phyloP scores from a whole-genome alignment of 1,139 yeast species.

The Nakaseomyces uthaithaninus region DNA sequence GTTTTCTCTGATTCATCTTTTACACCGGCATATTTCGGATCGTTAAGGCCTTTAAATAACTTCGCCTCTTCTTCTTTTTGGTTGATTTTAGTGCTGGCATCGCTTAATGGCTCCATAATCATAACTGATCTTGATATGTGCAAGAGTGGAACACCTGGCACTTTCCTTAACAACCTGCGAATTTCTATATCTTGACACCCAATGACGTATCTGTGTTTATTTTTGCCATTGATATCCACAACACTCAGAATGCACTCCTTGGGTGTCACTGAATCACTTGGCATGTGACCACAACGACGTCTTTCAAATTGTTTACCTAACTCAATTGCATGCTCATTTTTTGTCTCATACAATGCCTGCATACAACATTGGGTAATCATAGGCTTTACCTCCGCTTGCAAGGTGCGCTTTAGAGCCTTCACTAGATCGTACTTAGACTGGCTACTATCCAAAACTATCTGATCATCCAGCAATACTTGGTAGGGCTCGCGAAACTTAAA shows the following conservation, averaged over 20 bases:
- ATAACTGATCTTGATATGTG: constrained; percentile 86
- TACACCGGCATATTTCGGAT: constrained; percentile 30
- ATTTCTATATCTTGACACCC: constrained; percentile 73
- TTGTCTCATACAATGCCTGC: constrained; percentile 67
- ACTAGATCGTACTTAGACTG: constrained; percentile 61
- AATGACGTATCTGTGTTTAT: constrained; percentile 83
- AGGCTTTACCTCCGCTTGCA: constrained; percentile 83
- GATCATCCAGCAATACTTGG: constrained; percentile 81
- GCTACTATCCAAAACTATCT: constrained; percentile 57
- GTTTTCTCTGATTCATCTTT: constrained; percentile 13
- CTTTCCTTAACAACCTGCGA: constrained; percentile 55
- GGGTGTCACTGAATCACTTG: constrained; percentile 56
- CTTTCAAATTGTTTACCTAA: constrained; percentile 79
- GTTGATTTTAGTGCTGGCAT: constrained; percentile 54
- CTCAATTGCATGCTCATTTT: constrained; percentile 66
- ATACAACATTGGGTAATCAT: constrained; percentile 96
- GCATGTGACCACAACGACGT: constrained; percentile 57
- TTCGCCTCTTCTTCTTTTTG: constrained; percentile 53
- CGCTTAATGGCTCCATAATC: constrained; percentile 90
- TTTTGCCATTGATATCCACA: constrained; percentile 62
- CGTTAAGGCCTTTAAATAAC: constrained; percentile 67
- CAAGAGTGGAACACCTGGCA: constrained; percentile 86
- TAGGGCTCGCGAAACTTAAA: constrained; percentile 93
- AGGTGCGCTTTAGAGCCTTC: constrained; percentile 71
- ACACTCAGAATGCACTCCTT: constrained; percentile 69